Conservation (phyloP, 768 basidiomycete species). For the Russula virescens region DNA sequence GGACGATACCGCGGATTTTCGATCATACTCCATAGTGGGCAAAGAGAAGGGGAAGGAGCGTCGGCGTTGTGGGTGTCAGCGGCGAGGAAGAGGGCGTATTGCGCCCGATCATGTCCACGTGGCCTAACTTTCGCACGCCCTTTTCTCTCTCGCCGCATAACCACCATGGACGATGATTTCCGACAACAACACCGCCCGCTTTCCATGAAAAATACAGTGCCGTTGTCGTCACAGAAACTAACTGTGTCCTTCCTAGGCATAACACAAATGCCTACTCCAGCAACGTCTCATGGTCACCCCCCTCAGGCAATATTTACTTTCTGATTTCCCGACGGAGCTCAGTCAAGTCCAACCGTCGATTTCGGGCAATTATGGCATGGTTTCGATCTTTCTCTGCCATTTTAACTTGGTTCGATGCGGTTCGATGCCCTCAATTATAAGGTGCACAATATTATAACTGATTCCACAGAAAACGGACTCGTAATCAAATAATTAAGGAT, state of each 20-base stretch:
- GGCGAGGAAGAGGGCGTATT: not conserved
- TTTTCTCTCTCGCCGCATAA: no score
- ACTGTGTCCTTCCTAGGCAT: no score
- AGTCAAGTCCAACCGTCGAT: not conserved
- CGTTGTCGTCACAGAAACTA: no score
- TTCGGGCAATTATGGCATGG: not conserved
- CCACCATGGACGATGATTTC: no score
- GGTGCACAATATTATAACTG: not conserved
- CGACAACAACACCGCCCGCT: no score
- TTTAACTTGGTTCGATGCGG: no score
- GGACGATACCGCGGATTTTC: constrained; percentile 73
- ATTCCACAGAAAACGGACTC: not conserved
- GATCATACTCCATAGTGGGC: constrained; percentile 61
- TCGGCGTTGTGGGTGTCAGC: constrained; percentile 10
- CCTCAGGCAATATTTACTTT: not conserved
- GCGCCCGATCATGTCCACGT: not conserved
- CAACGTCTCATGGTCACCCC: no score
- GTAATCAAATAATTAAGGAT: not conserved
- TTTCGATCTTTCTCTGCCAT: no score
- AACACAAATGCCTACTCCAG: no score
- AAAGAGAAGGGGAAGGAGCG: not conserved
- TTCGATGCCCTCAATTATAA: not conserved
- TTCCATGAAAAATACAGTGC: no score
- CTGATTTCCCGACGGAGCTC: not conserved
- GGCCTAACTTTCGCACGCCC: not conserved